phyloP scores from a whole-genome alignment of 805 yeast genomes.

The Candida ipomoeae region DNA sequence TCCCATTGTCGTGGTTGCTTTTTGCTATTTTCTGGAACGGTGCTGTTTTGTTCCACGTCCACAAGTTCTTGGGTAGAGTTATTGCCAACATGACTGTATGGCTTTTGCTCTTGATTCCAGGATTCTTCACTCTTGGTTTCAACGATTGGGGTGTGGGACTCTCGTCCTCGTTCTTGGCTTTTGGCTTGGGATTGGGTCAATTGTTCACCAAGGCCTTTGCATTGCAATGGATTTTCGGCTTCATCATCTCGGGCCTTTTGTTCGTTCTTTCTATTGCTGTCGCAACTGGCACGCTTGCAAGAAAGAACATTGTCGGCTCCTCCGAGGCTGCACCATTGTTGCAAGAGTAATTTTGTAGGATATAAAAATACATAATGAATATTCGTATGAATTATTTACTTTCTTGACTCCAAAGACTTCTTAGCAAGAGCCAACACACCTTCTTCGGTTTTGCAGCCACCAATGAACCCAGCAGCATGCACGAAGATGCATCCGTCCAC shows the following conservation, averaged over 20 bases:
- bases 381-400: neutral
- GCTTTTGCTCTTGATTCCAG: slow-evolving; percentile 70
- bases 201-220: slow-evolving; percentile 65
- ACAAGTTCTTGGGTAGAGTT: slow-evolving; percentile 56
- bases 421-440: slow-evolving; percentile 74
- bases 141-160: slow-evolving; percentile 72
- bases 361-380: neutral
- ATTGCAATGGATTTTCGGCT: slow-evolving; percentile 83
- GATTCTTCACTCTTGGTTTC: slow-evolving; percentile 49
- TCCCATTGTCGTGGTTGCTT: slow-evolving; percentile 73
- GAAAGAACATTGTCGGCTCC: slow-evolving; percentile 8
- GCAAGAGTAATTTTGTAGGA: slow-evolving; percentile 8
- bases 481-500: slow-evolving; percentile 84
- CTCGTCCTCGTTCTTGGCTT: slow-evolving; percentile 50
- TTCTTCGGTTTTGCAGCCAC: slow-evolving; percentile 81
- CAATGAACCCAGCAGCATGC: slow-evolving; percentile 97
- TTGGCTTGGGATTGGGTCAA: slow-evolving; percentile 71
- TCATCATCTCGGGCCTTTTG: slow-evolving; percentile 56
- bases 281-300: slow-evolving; percentile 31
- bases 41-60: slow-evolving; percentile 66
- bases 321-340: slow-evolving; percentile 19
- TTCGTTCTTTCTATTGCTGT: slow-evolving; percentile 48
- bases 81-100: slow-evolving; percentile 72
- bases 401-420: slow-evolving; percentile 20
- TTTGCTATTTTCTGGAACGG: slow-evolving; percentile 83